Evolutionary conservation across 352 stramenopile species (phyloP).

Genomic region (Phytophthora meadii): DNA sequence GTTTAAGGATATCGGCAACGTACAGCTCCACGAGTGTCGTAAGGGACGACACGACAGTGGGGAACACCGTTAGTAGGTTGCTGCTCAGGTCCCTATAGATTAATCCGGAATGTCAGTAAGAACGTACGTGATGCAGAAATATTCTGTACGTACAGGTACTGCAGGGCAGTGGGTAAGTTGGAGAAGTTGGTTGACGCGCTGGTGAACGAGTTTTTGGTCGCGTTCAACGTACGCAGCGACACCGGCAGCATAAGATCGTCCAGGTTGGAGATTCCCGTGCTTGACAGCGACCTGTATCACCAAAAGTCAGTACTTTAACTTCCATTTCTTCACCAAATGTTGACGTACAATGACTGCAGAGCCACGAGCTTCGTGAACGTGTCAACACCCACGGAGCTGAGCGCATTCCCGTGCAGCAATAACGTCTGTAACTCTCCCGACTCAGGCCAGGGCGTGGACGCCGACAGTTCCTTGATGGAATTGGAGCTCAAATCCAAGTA

Average conservation of each 20-base stretch:
- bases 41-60: slow-evolving; percentile 49
- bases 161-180: slow-evolving; percentile 46
- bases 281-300: slow-evolving; percentile 49
- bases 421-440: slow-evolving; percentile 62
- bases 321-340: not conserved
- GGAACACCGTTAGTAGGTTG: slow-evolving; percentile 62
- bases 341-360: slow-evolving; percentile 66
- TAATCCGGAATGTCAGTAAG: not conserved
- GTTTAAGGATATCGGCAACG: slow-evolving; percentile 14
- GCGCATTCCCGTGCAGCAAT: slow-evolving; percentile 58
- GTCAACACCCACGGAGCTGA: slow-evolving; percentile 41
- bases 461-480: slow-evolving; percentile 41
- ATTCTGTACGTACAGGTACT: slow-evolving; percentile 53
- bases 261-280: slow-evolving; percentile 53
- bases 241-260: slow-evolving; percentile 48
- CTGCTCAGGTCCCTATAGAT: slow-evolving; percentile 57
- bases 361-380: slow-evolving; percentile 54
- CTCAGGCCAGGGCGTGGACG: slow-evolving; percentile 48
- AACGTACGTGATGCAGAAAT: too few species aligned
- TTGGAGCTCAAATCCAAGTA: slow-evolving; percentile 62
- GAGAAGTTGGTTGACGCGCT: slow-evolving; percentile 58
- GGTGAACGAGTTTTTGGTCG: slow-evolving; percentile 60
- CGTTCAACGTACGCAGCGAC: slow-evolving; percentile 55
- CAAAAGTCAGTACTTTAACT: slow-evolving; percentile 3
- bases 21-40: slow-evolving; percentile 65